A percentile compares a stretch with the other conserved stretches of the same genome.
Conservation (phyloP, 2,329 filamentous ascomycete species). For the Pyrenochaeta sp. region DNA sequence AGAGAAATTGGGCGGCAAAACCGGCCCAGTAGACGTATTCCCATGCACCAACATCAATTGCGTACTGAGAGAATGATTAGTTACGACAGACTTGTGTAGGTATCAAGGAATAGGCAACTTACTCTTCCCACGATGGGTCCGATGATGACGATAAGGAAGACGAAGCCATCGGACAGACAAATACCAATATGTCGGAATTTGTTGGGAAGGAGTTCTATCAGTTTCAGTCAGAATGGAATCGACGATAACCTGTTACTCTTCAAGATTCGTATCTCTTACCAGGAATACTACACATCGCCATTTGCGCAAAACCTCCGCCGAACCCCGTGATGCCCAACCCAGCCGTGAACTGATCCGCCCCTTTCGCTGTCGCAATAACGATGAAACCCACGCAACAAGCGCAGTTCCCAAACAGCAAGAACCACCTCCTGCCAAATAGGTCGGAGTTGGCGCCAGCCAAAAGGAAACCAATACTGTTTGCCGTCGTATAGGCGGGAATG, state of each 20-base stretch:
- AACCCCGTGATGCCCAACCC: conserved; percentile 55
- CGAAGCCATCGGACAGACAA: conserved; percentile 46
- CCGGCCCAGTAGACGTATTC: conserved; percentile 34
- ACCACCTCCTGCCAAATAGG: conserved; percentile 58
- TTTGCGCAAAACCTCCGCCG: conserved; percentile 54
- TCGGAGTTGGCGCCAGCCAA: conserved; percentile 55
- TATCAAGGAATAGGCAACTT: conserved; percentile 1
- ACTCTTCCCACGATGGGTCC: conserved; percentile 56
- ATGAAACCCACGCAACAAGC: conserved; percentile 48
- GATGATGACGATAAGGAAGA: conserved; percentile 58
- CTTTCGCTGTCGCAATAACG: conserved; percentile 36
- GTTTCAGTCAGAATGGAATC: background rate
- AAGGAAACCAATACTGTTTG: conserved; percentile 30
- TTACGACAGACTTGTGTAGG: background rate
- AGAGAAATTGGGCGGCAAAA: conserved; percentile 31
- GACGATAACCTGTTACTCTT: too few species aligned
- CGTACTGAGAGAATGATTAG: conserved; percentile 17
- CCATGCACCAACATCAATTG: conserved; percentile 30
- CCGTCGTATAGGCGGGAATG: conserved; percentile 32
- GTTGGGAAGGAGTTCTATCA: conserved; percentile 12
- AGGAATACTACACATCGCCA: conserved; percentile 56
- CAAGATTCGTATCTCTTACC: conserved; percentile 30
- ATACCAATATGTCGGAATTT: conserved; percentile 15
- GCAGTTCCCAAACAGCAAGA: conserved; percentile 55
- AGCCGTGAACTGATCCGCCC: conserved; percentile 49